A percentile compares a stretch with the other conserved stretches of the same genome.
Conservation (phyloP, 345 rosid genomes). For the Gossypium rotundifolium region DNA sequence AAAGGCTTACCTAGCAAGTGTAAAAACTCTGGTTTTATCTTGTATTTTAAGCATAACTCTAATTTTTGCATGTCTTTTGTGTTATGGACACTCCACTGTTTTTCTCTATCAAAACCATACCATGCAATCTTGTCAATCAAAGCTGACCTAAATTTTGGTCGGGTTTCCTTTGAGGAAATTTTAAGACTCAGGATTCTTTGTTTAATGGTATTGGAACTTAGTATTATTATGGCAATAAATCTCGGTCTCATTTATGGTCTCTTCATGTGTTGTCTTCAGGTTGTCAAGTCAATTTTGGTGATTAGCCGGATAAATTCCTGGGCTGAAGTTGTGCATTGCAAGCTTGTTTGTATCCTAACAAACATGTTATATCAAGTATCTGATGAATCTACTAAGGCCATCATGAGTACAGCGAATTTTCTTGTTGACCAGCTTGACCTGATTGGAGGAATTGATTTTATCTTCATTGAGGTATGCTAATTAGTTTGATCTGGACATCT, state of each 20-base stretch:
- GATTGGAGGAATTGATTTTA: constrained; percentile 91
- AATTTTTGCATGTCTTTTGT: background rate
- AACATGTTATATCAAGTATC: constrained; percentile 84
- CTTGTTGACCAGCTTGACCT: constrained; percentile 81
- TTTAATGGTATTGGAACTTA: background rate
- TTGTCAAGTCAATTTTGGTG: constrained; percentile 67
- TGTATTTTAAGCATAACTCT: background rate
- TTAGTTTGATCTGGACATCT: background rate
- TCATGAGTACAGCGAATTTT: constrained; percentile 45
- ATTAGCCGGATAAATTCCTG: constrained; percentile 77
- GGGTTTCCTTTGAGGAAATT: background rate
- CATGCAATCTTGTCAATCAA: background rate
- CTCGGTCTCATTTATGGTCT: background rate
- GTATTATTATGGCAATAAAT: background rate
- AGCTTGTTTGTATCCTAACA: constrained; percentile 78
- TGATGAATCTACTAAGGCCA: constrained; percentile 36
- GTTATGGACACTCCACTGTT: background rate
- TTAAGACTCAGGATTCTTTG: background rate
- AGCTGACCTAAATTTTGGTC: background rate
- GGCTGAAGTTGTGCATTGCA: constrained; percentile 97
- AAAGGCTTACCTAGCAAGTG: background rate
- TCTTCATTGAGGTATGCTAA: constrained; percentile 72
- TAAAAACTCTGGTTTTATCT: background rate
- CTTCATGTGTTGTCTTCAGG: constrained; percentile 41
- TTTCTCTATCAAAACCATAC: background rate